phyloP scores from a whole-genome alignment of 257 asterid species.

The Primulina eburnea region DNA sequence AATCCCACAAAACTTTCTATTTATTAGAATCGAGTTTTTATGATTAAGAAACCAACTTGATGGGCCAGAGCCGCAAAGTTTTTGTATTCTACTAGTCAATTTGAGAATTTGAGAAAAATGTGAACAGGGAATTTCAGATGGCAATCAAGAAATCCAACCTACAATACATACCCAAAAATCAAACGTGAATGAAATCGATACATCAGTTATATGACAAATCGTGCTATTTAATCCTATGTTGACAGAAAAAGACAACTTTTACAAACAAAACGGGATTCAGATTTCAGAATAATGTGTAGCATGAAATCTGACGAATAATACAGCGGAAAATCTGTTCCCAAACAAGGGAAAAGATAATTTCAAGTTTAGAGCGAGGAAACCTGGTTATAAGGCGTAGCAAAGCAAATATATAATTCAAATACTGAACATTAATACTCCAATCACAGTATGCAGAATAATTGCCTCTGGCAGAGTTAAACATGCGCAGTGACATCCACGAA shows the following conservation, averaged over 20 bases:
- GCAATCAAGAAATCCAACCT: constrained; percentile 15
- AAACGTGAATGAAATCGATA: neutral
- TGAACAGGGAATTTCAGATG: neutral
- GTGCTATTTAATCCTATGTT: neutral
- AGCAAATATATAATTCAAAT: neutral
- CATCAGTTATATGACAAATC: neutral
- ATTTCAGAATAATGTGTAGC: neutral
- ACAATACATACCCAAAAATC: neutral
- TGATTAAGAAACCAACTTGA: neutral
- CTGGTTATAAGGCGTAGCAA: constrained; percentile 9
- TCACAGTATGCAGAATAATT: constrained; percentile 14
- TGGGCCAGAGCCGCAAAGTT: neutral
- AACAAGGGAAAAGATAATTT: neutral
- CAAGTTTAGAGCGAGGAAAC: constrained; percentile 1
- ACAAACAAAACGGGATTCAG: constrained; percentile 1
- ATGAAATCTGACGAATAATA: neutral
- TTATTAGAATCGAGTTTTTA: neutral
- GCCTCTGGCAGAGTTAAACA: constrained; percentile 22
- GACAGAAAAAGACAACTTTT: neutral
- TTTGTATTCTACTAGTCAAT: no score
- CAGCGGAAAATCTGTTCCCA: constrained; percentile 8
- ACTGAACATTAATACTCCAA: constrained; percentile 9
- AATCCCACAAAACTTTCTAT: no score
- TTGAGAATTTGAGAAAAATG: no score
- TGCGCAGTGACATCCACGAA: constrained; percentile 37